Evolutionary conservation across 192 early-diverging fungal species (phyloP).

Genomic region (Thoreauomyces humboldtii): DNA sequence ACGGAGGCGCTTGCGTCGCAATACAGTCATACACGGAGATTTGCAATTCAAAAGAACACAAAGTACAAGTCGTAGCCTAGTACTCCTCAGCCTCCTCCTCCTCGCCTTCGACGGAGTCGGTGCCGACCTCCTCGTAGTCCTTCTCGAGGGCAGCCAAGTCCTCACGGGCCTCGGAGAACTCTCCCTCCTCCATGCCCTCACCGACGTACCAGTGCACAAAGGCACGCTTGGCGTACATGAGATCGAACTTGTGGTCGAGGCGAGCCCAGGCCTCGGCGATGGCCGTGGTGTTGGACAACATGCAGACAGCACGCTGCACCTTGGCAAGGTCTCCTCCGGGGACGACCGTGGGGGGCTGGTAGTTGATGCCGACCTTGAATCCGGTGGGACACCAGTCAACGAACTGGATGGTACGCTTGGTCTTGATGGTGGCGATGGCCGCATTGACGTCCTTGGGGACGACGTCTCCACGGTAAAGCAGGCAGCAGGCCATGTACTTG

Average conservation of each 20-base stretch:
- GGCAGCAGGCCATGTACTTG: conserved; percentile 99
- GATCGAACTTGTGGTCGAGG: conserved; percentile 99
- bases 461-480: conserved; percentile 98
- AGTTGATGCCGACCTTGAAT: conserved; percentile 99
- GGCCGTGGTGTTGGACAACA: conserved; percentile 99
- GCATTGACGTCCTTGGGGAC: conserved; percentile 96
- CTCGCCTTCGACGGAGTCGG: conserved; percentile 87
- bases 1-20: too few species aligned
- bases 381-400: conserved; percentile 99
- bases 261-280: conserved; percentile 99
- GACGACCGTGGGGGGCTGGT: conserved; percentile 85
- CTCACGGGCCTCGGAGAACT: conserved; percentile 99
- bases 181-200: conserved; percentile 99
- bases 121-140: conserved; percentile 99
- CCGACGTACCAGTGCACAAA: conserved; percentile 99
- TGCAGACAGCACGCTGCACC: conserved; percentile 94
- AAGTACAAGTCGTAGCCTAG: too few species aligned
- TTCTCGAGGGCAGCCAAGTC: conserved; percentile 99
- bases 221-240: conserved; percentile 99
- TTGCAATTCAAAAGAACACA: too few species aligned
- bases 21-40: too few species aligned
- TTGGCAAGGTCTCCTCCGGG: conserved; percentile 94
- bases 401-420: conserved; percentile 95
- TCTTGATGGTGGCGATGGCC: conserved; percentile 88
- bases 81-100: conserved; percentile 71